A percentile compares a stretch with the other conserved stretches of the same genome.
Evolutionary conservation across 768 basidiomycete species (phyloP).

Genomic region (Boletus reticulatus): DNA sequence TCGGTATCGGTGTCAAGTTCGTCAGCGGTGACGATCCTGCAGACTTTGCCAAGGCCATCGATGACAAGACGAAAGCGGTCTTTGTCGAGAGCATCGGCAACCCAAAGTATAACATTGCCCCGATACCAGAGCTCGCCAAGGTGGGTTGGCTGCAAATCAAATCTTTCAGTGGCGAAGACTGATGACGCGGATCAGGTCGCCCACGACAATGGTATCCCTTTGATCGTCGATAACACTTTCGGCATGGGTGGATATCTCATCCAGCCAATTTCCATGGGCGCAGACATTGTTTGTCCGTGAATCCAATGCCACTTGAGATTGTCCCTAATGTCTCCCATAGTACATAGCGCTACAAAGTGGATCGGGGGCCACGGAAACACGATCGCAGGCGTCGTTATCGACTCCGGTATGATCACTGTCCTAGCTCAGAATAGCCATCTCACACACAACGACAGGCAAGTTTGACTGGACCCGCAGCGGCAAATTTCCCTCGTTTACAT

Average conservation of each 20-base stretch:
- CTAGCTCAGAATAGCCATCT: background rate
- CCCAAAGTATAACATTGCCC: constrained; percentile 67
- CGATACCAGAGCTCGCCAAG: constrained; percentile 68
- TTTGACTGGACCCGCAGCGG: constrained; percentile 72
- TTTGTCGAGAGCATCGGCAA: constrained; percentile 81
- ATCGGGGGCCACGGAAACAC: constrained; percentile 80
- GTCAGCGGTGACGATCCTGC: constrained; percentile 54
- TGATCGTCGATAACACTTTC: constrained; percentile 82
- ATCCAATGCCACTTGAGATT: too few species aligned
- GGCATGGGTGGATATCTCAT: constrained; percentile 71
- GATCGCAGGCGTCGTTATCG: constrained; percentile 73
- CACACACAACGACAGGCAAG: constrained; percentile 23
- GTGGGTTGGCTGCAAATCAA: constrained; percentile 26
- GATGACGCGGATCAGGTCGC: constrained; percentile 47
- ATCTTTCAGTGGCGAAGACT: background rate
- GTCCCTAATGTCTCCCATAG: constrained; percentile 20
- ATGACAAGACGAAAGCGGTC: constrained; percentile 74
- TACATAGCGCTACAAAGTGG: constrained; percentile 85
- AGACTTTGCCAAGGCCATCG: constrained; percentile 64
- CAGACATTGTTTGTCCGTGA: constrained; percentile 66
- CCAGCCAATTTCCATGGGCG: constrained; percentile 69
- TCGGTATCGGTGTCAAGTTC: constrained; percentile 35
- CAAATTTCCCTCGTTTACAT: constrained; percentile 71
- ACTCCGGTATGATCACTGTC: constrained; percentile 45
- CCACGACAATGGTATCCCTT: constrained; percentile 66